Base-by-base conservation (phyloP, 352 stramenopile genomes). In the Phytophthora sojae region DNA sequence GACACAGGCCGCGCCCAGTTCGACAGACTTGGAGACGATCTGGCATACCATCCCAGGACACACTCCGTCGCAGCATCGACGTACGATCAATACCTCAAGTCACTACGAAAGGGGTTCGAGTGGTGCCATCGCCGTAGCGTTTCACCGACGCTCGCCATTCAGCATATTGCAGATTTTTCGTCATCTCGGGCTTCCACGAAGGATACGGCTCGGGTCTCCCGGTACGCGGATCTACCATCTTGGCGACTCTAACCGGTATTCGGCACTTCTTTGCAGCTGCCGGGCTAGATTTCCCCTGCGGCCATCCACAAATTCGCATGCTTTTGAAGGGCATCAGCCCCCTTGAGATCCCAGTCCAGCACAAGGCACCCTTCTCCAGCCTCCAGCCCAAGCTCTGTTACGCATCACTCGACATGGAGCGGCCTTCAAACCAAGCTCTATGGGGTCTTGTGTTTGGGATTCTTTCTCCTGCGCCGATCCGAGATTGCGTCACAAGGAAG, bases 271-370 rank as follows among this genome's bases (percentile, higher is more conserved):
- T 69, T 44, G 3, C 9, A 4, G 53, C 53, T 3, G 21, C 44
- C 2, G 42, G 44, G 6, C 2, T 21, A 0, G 42, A 42, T 2
- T 68, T 69, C 25, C 42, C 61, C 2, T 35, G 42, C 3, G 21
- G 4, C 21, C 53, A 69, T 21, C 52, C 39, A 49, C 61, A 69
- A 7, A 57, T 62, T 52, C 53, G 42, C 61, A 62, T 69, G 61
- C 37, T 62, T 23, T 5, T 62, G 6, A 58, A 53, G 39, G 53
- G 53, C 14, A 62, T 69, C 30, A 0, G 11, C 17, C 42, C 53
- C 19, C 44, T 69, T 32, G 53, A 63, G 3, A 30, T 7, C 4
- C 39, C 61, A 4, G 12, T 51, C 25, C 26, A 32, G 19, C 53
- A 62, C 44, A 69, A 69, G 44, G 32, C 21, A 2, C 25, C 44